Evolutionary conservation across 768 basidiomycete species (phyloP).

Genomic region (Termitomyces sp.): DNA sequence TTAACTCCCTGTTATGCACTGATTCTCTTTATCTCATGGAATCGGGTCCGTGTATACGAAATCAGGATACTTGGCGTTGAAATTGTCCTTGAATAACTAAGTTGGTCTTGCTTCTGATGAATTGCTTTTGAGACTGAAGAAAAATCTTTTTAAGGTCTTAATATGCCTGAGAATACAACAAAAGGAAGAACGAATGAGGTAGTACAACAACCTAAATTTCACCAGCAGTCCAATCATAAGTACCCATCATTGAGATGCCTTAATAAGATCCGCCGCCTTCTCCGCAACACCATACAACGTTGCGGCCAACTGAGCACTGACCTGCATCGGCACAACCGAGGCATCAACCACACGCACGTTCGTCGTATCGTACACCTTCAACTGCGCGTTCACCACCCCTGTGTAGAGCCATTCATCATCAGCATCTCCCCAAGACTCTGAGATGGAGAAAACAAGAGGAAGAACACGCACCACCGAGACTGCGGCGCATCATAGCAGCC

Average conservation of each 20-base stretch:
- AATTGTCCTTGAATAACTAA: too few species aligned
- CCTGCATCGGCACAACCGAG: constrained; percentile 45
- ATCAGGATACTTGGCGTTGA: too few species aligned
- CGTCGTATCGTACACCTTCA: constrained; percentile 44
- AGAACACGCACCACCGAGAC: neutral
- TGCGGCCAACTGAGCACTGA: constrained; percentile 45
- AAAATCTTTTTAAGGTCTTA: too few species aligned
- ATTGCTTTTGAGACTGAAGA: too few species aligned
- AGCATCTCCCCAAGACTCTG: neutral
- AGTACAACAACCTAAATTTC: neutral
- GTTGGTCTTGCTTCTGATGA: too few species aligned
- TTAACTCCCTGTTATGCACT: too few species aligned
- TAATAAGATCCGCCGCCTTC: constrained; percentile 52
- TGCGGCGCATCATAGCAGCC: constrained; percentile 5
- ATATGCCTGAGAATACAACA: too few species aligned
- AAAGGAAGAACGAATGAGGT: neutral
- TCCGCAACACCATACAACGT: constrained; percentile 57
- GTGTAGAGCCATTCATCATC: constrained; percentile 6
- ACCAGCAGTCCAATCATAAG: neutral
- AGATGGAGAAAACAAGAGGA: too few species aligned
- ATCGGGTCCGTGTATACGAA: too few species aligned
- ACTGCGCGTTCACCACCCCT: constrained; percentile 47
- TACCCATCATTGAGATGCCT: constrained; percentile 31
- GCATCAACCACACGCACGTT: constrained; percentile 56
- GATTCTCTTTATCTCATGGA: too few species aligned